Conservation (phyloP, 139 green algal genomes). For the Pleodorina starrii region DNA sequence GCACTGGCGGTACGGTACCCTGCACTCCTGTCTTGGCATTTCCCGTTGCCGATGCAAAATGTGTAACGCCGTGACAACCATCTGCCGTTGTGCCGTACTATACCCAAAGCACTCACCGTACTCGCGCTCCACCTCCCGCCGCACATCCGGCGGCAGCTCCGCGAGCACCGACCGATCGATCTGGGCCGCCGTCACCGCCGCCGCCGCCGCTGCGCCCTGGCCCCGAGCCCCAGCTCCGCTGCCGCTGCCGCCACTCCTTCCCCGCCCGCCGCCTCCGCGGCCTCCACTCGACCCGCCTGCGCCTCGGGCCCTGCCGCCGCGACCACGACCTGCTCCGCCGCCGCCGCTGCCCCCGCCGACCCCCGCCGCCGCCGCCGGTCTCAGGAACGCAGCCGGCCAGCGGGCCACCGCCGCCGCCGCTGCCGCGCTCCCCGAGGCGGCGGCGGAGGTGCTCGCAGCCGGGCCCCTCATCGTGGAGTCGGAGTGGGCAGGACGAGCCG, state of each 20-base stretch:
- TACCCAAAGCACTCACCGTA: conserved; percentile 65
- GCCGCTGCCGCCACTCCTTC: background rate
- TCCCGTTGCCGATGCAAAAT: background rate
- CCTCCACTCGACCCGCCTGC: background rate
- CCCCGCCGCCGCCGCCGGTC: background rate
- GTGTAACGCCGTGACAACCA: background rate
- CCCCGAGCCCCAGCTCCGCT: conserved; percentile 52
- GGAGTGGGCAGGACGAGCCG: background rate
- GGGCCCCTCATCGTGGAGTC: background rate
- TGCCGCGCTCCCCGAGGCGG: background rate
- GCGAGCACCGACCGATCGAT: conserved; percentile 81
- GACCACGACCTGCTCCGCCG: background rate
- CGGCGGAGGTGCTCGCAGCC: background rate
- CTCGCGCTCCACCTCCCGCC: conserved; percentile 77
- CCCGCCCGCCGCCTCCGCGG: background rate
- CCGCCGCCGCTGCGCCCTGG: background rate
- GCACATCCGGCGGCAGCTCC: conserved; percentile 74
- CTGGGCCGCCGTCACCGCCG: conserved; percentile 69
- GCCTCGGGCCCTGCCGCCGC: background rate
- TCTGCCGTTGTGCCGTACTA: background rate
- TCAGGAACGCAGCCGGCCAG: background rate
- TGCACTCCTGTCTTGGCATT: too few species aligned
- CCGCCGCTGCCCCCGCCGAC: background rate
- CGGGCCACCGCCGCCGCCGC: background rate
- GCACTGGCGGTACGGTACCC: too few species aligned